Conservation (phyloP, 164 flowering plant genomes). For the Euptelea pleiosperma region DNA sequence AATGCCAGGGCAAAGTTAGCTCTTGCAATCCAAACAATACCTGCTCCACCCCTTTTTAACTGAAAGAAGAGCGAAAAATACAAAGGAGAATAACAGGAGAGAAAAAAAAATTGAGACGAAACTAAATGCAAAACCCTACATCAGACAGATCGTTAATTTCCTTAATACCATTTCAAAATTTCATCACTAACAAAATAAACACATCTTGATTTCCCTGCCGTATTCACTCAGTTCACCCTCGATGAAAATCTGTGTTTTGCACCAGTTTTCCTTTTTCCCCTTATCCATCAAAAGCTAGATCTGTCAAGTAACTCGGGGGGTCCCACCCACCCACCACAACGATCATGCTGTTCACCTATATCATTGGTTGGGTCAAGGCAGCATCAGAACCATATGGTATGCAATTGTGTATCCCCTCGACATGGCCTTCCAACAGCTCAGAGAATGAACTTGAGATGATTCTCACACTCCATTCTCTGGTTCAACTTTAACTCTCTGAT, state of each 20-base stretch:
- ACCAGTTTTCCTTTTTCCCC: neutral
- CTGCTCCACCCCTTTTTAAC: no score
- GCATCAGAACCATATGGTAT: slow-evolving; percentile 8
- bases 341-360: neutral
- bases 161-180: no score
- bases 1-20: no score
- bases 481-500: slow-evolving; percentile 50
- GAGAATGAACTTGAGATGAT: slow-evolving; percentile 34
- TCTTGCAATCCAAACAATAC: no score
- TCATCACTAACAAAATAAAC: neutral
- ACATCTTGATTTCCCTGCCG: neutral
- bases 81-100: no score
- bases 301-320: neutral
- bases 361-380: neutral
- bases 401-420: neutral
- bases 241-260: neutral
- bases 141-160: no score
- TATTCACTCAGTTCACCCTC: neutral
- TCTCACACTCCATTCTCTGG: slow-evolving; percentile 24
- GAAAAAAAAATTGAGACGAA: no score
- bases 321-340: neutral
- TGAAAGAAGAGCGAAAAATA: no score
- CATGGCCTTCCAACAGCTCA: slow-evolving; percentile 11
- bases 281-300: neutral
- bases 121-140: no score